Base-by-base conservation (phyloP, 1,284 basidiomycete species). In the Exobasidium cylindrosporum region DNA sequence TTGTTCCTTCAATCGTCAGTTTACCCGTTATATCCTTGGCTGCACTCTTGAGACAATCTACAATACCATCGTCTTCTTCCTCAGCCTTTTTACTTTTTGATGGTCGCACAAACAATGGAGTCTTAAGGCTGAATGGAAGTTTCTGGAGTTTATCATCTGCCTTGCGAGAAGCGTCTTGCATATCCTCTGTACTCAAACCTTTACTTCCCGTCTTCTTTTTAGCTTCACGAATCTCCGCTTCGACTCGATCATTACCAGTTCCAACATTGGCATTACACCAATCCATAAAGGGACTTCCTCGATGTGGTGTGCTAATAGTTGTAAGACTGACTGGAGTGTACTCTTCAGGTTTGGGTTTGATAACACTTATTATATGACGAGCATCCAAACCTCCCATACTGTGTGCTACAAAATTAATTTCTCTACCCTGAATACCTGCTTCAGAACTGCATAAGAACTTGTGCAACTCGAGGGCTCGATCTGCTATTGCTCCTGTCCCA, bases 201-300 rank as follows among this genome's bases (percentile, higher is more conserved):
- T 30, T 21, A 26, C 7, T 50, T 21, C 52, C 24, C 23, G 30
- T 29, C 46, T 28, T 28, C 21, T 4, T 50, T 31, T 54, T 40
- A 4, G 69, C 71, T 44, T 78, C 65, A 31, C 64, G 57, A 40
- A 78, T 68, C 23, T 69, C 69, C 44, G 68, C 61, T 44, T 79
- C 76, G 57, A 78, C 72, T 52, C 69, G 69, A 23, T 77, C 77
- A 50, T 74, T 71, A 30, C 77, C 77, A 13, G 76, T 70, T 10
- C 77, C 77, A 26, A 79, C 74, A 60, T 79, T 79, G 55, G 76
- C 72, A 32, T 79, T 79, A 82, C 95, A 97, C 95, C 95, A 98
- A 81, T 97, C 93, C 96, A 98, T 98, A 81, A 98, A 97, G 0
- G 95, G 93, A 71, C 90, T 93, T 28, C 95, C 95, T 28, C 90